Evolutionary conservation across 169 alveolate species (phyloP).

Genomic region (Amoebophrya sp.): DNA sequence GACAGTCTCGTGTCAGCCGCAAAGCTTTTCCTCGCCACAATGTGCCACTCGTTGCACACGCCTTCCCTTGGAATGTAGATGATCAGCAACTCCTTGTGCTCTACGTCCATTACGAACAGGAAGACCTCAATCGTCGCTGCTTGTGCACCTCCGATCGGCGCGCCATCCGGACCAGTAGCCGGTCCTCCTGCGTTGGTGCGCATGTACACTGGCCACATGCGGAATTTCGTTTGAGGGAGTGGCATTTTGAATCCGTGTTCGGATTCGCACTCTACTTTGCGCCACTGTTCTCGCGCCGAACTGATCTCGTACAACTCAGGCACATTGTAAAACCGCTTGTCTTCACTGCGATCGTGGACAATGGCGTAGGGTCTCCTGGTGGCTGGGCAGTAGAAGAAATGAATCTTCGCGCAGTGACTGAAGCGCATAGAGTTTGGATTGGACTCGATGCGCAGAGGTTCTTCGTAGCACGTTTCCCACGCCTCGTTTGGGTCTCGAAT

Average conservation of each 20-base stretch:
- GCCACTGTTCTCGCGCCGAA: background rate
- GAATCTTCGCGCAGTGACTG: background rate
- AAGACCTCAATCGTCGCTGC: background rate
- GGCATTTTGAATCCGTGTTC: background rate
- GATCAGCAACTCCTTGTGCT: slow-evolving; percentile 4
- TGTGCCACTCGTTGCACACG: slow-evolving; percentile 6
- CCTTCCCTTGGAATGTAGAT: background rate
- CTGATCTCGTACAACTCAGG: background rate
- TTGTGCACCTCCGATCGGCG: background rate
- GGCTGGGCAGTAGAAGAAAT: background rate
- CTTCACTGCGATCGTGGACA: background rate
- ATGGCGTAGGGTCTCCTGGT: background rate
- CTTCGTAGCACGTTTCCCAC: slow-evolving; percentile 12
- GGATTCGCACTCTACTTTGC: background rate
- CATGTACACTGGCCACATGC: slow-evolving; percentile 19
- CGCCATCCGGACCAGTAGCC: background rate
- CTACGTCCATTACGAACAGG: background rate
- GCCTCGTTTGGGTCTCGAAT: slow-evolving; percentile 18
- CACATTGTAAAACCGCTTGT: background rate
- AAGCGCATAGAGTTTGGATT: background rate
- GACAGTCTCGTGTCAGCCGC: slow-evolving; percentile 13
- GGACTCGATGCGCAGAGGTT: background rate
- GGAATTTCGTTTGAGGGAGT: background rate
- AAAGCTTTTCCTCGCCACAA: background rate
- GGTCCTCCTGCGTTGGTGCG: background rate